Percentiles rank a stretch among this genome's conserved stretches.
Evolutionary conservation across 192 early-diverging fungal genomes (phyloP).

Genomic region (Coemansia aciculifera): DNA sequence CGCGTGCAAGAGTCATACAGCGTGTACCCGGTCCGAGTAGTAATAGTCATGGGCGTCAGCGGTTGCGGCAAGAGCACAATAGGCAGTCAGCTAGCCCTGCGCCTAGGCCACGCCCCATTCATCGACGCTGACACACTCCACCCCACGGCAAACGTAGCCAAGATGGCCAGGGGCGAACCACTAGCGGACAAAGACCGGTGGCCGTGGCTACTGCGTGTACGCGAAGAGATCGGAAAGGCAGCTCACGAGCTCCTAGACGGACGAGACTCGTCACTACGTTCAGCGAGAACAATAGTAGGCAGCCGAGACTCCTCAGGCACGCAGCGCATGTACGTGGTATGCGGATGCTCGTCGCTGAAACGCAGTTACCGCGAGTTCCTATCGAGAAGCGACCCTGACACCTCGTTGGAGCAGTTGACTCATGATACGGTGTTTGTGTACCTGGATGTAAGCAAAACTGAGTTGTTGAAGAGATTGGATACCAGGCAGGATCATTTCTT

Average conservation of each 20-base stretch:
- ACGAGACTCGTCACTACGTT: not conserved
- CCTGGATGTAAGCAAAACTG: conserved; percentile 55
- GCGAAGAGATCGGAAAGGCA: conserved; percentile 36
- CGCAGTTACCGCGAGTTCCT: conserved; percentile 67
- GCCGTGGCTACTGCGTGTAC: conserved; percentile 63
- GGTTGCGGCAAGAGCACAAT: conserved; percentile 68
- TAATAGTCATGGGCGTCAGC: conserved; percentile 65
- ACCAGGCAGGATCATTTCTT: conserved; percentile 63
- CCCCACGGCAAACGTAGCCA: conserved; percentile 57
- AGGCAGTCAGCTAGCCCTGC: conserved; percentile 32
- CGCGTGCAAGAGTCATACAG: conserved; percentile 32
- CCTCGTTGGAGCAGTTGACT: conserved; percentile 11
- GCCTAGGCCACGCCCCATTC: conserved; percentile 50
- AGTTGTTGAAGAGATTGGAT: conserved; percentile 52
- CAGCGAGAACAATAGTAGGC: not conserved
- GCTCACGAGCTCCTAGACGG: conserved; percentile 23
- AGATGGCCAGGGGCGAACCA: conserved; percentile 64
- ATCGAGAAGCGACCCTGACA: conserved; percentile 28
- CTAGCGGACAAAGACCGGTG: conserved; percentile 67
- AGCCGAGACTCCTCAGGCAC: not conserved
- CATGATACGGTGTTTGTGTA: conserved; percentile 59
- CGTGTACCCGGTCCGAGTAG: conserved; percentile 51
- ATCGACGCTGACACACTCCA: conserved; percentile 72
- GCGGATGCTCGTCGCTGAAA: conserved; percentile 67
- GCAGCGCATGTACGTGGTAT: conserved; percentile 47